Percentiles rank a stretch among this genome's conserved stretches.
Conservation (phyloP, 1,284 basidiomycete species). For the Microbotryum silenes-acaulis region DNA sequence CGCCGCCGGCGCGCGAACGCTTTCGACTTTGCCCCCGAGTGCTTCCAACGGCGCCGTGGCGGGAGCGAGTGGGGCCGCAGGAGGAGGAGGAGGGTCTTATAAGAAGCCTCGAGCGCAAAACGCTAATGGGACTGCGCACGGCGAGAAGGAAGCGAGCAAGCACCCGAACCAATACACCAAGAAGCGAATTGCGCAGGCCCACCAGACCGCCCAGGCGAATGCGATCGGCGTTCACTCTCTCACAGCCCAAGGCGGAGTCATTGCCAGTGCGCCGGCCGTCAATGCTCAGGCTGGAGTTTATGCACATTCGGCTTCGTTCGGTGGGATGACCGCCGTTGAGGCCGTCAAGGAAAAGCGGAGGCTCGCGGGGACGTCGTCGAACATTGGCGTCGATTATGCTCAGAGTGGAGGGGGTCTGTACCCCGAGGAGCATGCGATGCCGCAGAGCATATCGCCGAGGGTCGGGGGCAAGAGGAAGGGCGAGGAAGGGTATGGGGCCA, state of each 20-base stretch:
- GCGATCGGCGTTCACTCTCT: no score
- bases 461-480: constrained; percentile 20
- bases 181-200: constrained; percentile 14
- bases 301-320: constrained; percentile 1
- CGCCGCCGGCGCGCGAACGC: background rate
- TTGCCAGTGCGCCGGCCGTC: background rate
- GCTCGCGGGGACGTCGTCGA: constrained; percentile 2
- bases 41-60: background rate
- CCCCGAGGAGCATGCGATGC: background rate
- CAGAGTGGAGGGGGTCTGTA: constrained; percentile 5
- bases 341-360: constrained; percentile 21
- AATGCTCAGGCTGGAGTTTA: constrained; percentile 14
- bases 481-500: constrained; percentile 19
- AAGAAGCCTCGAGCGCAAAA: constrained; percentile 16
- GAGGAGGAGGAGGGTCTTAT: background rate
- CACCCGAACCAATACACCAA: constrained; percentile 34
- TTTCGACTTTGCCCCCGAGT: background rate
- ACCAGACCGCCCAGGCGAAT: background rate
- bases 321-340: constrained; percentile 17
- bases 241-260: background rate
- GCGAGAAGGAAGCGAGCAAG: constrained; percentile 12
- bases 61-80: background rate
- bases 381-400: constrained; percentile 9
- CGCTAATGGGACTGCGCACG: constrained; percentile 5
- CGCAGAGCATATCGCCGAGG: constrained; percentile 14